Evolutionary conservation across 495 filamentous ascomycete genomes (phyloP).

Genomic region (Xylaria bambusicola): DNA sequence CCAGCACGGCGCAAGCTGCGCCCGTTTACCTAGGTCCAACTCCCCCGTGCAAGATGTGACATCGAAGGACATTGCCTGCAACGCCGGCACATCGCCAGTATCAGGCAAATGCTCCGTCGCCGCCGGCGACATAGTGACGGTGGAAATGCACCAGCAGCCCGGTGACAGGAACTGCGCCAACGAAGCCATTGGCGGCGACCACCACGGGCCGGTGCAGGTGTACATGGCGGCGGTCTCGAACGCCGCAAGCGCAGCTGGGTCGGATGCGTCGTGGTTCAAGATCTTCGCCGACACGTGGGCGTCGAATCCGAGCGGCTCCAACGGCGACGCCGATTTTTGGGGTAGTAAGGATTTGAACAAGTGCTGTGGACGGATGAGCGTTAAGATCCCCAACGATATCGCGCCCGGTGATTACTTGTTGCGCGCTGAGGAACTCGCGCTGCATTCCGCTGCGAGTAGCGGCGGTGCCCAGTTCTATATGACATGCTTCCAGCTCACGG

Average conservation of each 20-base stretch:
- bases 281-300: constrained; percentile 52
- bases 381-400: constrained; percentile 50
- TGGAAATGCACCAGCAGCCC: constrained; percentile 57
- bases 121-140: constrained; percentile 49
- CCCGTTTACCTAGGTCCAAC: constrained; percentile 46
- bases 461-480: constrained; percentile 54
- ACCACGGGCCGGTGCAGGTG: constrained; percentile 51
- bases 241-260: constrained; percentile 48
- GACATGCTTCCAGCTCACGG: constrained; percentile 52
- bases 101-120: constrained; percentile 47
- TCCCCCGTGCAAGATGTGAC: constrained; percentile 47
- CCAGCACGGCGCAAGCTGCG: constrained; percentile 40
- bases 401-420: constrained; percentile 55
- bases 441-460: constrained; percentile 45
- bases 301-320: constrained; percentile 31
- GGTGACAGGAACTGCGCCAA: constrained; percentile 43
- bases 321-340: constrained; percentile 51
- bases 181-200: constrained; percentile 53
- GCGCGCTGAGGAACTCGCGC: constrained; percentile 54
- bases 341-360: constrained; percentile 54
- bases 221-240: constrained; percentile 58
- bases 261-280: constrained; percentile 52
- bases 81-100: constrained; percentile 38
- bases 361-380: constrained; percentile 54
- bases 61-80: constrained; percentile 43